Conservation (phyloP, 306 rosid genomes). For the Acacia acuminata region DNA sequence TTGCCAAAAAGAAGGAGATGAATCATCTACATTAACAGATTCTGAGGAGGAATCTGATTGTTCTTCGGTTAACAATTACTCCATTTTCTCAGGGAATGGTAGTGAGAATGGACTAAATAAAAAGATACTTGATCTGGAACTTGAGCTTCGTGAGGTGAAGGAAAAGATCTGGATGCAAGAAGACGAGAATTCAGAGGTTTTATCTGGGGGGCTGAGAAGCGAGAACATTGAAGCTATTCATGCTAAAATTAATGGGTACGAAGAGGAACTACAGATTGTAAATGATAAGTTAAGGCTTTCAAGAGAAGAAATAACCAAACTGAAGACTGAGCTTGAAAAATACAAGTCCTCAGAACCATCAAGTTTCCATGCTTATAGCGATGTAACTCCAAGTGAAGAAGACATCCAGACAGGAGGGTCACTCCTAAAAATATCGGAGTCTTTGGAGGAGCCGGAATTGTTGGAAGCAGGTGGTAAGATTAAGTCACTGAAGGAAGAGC, state of each 20-base stretch:
- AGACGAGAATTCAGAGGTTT: slow-evolving; percentile 49
- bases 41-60: slow-evolving; percentile 92
- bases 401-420: slow-evolving; percentile 9
- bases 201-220: slow-evolving; percentile 30
- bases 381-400: not conserved
- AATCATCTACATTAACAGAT: slow-evolving; percentile 74
- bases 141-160: slow-evolving; percentile 75
- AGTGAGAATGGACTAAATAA: slow-evolving; percentile 56
- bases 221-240: slow-evolving; percentile 41
- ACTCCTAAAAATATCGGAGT: not conserved
- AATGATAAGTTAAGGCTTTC: slow-evolving; percentile 59
- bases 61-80: slow-evolving; percentile 86
- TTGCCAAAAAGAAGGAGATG: slow-evolving; percentile 80
- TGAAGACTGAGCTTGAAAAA: slow-evolving; percentile 57
- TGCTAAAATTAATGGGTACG: slow-evolving; percentile 50
- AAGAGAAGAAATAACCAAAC: slow-evolving; percentile 47
- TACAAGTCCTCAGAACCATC: slow-evolving; percentile 28
- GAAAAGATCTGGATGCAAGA: slow-evolving; percentile 60
- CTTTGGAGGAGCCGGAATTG: slow-evolving; percentile 29
- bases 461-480: slow-evolving; percentile 29
- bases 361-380: slow-evolving; percentile 8
- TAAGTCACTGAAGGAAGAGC: slow-evolving; percentile 47
- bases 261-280: slow-evolving; percentile 57
- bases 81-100: slow-evolving; percentile 47
- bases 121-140: slow-evolving; percentile 77